These are phyloP conservation scores for Patellifolia procumbens DNA, from an alignment of 179 eudicot genomes.

Conservation along the genomic window DNA sequence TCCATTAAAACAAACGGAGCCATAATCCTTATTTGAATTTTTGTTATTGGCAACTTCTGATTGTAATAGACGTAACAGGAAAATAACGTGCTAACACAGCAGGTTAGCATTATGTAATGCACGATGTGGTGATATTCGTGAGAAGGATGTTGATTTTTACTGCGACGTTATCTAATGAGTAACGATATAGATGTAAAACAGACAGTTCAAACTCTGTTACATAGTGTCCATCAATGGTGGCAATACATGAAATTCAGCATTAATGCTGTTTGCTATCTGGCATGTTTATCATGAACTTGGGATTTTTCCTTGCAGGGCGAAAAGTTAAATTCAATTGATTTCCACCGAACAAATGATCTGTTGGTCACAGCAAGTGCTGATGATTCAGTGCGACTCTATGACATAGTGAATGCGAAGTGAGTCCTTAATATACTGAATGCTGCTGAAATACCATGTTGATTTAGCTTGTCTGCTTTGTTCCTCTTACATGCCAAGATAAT, in stretches of 20 bases:
- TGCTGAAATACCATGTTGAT: background rate
- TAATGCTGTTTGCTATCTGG: background rate
- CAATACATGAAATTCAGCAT: background rate
- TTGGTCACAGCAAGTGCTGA: constrained; percentile 91
- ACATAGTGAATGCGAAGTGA: constrained; percentile 85
- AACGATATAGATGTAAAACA: no score
- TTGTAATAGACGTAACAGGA: no score
- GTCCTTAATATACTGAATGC: constrained; percentile 24
- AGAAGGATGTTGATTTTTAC: no score
- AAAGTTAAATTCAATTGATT: constrained; percentile 84
- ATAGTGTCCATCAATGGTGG: no score
- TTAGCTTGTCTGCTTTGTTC: background rate
- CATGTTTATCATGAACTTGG: background rate
- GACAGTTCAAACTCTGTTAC: no score
- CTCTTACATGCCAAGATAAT: background rate
- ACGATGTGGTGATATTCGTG: no score
- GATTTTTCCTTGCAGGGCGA: constrained; percentile 58
- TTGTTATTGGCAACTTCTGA: no score
- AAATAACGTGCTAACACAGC: no score
- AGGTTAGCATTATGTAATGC: no score
- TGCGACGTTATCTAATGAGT: no score
- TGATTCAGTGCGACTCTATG: constrained; percentile 91
- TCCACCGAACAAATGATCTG: constrained; percentile 86
- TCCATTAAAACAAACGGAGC: no score
- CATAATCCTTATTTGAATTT: no score